Evolutionary conservation across 2,329 filamentous ascomycete genomes (phyloP).

Genomic region (Aspergillus pseudoglaucus): DNA sequence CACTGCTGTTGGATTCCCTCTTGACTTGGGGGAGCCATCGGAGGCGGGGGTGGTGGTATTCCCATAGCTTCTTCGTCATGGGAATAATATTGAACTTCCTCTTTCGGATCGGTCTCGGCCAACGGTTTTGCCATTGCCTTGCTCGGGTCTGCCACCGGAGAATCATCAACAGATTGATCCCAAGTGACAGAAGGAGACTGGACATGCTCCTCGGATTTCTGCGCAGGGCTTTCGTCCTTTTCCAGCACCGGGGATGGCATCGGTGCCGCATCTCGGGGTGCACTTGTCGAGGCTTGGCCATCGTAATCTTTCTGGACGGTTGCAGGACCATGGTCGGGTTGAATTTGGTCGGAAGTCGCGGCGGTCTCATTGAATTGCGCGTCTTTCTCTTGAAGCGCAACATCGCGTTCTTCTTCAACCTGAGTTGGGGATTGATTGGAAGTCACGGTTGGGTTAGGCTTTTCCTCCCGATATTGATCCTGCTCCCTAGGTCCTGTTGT

Average conservation of each 20-base stretch:
- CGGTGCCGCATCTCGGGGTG: slow-evolving; percentile 4
- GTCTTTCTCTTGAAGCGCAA: slow-evolving; percentile 34
- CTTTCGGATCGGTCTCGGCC: slow-evolving; percentile 41
- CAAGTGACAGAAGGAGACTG: neutral
- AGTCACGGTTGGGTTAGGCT: slow-evolving; percentile 25
- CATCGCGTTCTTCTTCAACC: slow-evolving; percentile 20
- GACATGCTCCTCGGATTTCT: slow-evolving; percentile 14
- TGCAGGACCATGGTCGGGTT: slow-evolving; percentile 5
- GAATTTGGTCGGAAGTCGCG: slow-evolving; percentile 10
- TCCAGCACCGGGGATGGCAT: slow-evolving; percentile 14
- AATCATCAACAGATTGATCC: slow-evolving; percentile 13
- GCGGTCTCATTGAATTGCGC: slow-evolving; percentile 27
- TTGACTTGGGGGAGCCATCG: slow-evolving; percentile 32
- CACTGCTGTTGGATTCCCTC: slow-evolving; percentile 55
- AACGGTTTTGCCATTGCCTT: slow-evolving; percentile 59
- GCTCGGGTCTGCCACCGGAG: slow-evolving; percentile 41
- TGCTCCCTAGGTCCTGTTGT: slow-evolving; percentile 35
- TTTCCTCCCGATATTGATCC: slow-evolving; percentile 31
- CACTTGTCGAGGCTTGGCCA: slow-evolving; percentile 1
- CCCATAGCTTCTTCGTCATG: slow-evolving; percentile 37
- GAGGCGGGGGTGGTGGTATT: slow-evolving; percentile 50
- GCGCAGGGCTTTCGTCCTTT: slow-evolving; percentile 11
- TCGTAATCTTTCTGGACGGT: slow-evolving; percentile 14
- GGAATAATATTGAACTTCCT: slow-evolving; percentile 40
- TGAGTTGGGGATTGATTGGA: slow-evolving; percentile 21